Evolutionary conservation across 2,329 filamentous ascomycete genomes (phyloP).

Genomic region (Colletotrichum falcatum): DNA sequence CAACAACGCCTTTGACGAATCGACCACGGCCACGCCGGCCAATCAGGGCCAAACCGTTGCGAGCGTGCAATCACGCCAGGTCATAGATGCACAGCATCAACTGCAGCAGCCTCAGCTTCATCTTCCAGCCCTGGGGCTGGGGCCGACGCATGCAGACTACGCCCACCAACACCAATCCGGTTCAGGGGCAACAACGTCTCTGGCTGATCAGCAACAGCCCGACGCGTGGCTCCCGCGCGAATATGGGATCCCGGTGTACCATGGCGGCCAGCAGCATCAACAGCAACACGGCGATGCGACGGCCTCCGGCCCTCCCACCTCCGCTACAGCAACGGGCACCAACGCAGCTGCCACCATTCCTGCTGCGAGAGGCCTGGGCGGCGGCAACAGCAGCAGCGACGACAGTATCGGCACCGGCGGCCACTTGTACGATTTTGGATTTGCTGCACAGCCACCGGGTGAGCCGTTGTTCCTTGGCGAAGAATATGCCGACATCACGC

Average conservation of each 20-base stretch:
- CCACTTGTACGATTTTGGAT: constrained; percentile 32
- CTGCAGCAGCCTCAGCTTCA: constrained; percentile 12
- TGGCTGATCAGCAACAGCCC: constrained; percentile 27
- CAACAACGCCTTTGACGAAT: constrained; percentile 15
- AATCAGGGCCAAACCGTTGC: constrained; percentile 2
- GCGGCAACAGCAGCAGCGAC: not conserved
- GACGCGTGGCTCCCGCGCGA: constrained; percentile 33
- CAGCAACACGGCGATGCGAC: constrained; percentile 16
- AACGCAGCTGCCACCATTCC: constrained; percentile 12
- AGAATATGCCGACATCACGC: constrained; percentile 38
- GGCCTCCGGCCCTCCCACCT: not conserved
- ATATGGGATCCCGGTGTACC: constrained; percentile 27
- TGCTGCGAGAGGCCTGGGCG: constrained; percentile 16
- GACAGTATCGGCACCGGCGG: not conserved
- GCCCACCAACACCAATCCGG: constrained; percentile 20
- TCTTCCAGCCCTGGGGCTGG: constrained; percentile 27
- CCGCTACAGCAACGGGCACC: constrained; percentile 16
- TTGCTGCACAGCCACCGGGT: constrained; percentile 31
- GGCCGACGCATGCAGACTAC: constrained; percentile 24
- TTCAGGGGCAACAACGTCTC: constrained; percentile 5
- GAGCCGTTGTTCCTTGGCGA: constrained; percentile 40
- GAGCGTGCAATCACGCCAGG: constrained; percentile 24
- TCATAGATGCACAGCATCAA: constrained; percentile 14
- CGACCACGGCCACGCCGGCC: not conserved
- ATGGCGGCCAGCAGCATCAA: constrained; percentile 14